Percentiles rank a stretch among this genome's conserved stretches.
Evolutionary conservation across 2,329 filamentous ascomycete genomes (phyloP).

Genomic region (Ophiocordyceps camponoti-saundersi): DNA sequence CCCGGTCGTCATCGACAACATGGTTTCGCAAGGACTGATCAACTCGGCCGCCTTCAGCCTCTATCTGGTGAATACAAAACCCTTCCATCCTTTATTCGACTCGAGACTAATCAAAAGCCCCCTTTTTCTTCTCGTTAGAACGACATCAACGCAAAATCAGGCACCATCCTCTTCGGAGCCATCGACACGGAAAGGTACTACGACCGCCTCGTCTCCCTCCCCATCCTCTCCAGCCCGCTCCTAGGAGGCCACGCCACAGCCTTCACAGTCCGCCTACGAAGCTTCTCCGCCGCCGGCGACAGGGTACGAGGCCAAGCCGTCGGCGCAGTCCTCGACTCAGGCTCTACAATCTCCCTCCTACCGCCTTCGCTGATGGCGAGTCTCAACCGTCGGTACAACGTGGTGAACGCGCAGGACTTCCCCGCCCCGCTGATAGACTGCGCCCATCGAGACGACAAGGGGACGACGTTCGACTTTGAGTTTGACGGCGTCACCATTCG

Average conservation of each 20-base stretch:
- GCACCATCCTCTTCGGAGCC: constrained; percentile 62
- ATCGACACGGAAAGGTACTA: constrained; percentile 59
- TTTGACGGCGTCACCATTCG: constrained; percentile 30
- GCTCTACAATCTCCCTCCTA: constrained; percentile 53
- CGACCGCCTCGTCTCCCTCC: constrained; percentile 26
- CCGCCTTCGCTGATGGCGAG: constrained; percentile 38
- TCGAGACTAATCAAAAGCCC: background rate
- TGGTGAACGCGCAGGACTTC: constrained; percentile 19
- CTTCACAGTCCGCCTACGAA: constrained; percentile 17
- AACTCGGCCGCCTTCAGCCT: constrained; percentile 50
- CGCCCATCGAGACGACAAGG: constrained; percentile 22
- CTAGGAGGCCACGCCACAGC: constrained; percentile 16
- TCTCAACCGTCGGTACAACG: constrained; percentile 34
- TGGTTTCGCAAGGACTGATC: constrained; percentile 46
- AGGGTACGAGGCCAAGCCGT: constrained; percentile 21
- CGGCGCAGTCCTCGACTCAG: constrained; percentile 55
- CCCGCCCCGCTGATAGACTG: constrained; percentile 37
- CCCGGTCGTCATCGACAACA: constrained; percentile 44
- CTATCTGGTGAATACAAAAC: constrained; percentile 28
- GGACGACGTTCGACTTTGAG: constrained; percentile 32
- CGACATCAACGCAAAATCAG: constrained; percentile 45
- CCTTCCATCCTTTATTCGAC: background rate
- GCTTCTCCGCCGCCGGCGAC: constrained; percentile 21
- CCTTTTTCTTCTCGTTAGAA: constrained; percentile 17
- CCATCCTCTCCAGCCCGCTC: constrained; percentile 28